phyloP scores from a whole-genome alignment of 2,329 filamentous ascomycete species.

The Paecilomyces sp. region DNA sequence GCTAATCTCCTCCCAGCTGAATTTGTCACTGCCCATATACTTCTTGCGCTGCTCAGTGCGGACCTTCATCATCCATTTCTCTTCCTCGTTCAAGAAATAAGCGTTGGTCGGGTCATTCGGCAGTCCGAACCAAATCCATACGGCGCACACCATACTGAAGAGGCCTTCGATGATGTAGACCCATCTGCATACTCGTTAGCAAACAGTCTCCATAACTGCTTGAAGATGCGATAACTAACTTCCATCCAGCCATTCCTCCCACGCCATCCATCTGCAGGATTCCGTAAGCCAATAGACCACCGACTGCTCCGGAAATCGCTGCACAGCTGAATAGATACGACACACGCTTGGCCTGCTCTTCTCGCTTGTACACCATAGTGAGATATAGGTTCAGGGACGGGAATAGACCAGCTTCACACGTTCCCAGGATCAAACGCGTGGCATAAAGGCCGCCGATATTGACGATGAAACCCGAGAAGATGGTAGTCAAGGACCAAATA shows the following conservation, averaged over 20 bases:
- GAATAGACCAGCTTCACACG: constrained; percentile 32
- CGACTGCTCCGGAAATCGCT: constrained; percentile 33
- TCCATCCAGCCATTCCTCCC: constrained; percentile 40
- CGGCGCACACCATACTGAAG: constrained; percentile 35
- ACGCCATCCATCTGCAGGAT: constrained; percentile 41
- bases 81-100: constrained; percentile 43
- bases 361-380: constrained; percentile 34
- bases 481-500: constrained; percentile 44
- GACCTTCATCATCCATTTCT: constrained; percentile 45
- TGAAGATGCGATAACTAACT: constrained; percentile 20
- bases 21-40: constrained; percentile 46
- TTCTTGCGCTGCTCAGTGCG: constrained; percentile 38
- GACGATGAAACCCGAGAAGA: constrained; percentile 42
- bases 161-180: constrained; percentile 47
- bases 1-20: constrained; percentile 45
- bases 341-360: constrained; percentile 35
- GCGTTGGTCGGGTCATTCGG: constrained; percentile 42
- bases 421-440: constrained; percentile 31
- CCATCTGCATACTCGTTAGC: constrained; percentile 21
- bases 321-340: constrained; percentile 35
- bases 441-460: constrained; percentile 36
- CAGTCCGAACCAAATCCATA: constrained; percentile 41
- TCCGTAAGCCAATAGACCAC: constrained; percentile 32
- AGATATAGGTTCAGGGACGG: constrained; percentile 34
- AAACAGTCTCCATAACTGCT: not conserved